phyloP scores from a whole-genome alignment of 169 alveolate species.

The Cryptosporidium baileyi region DNA sequence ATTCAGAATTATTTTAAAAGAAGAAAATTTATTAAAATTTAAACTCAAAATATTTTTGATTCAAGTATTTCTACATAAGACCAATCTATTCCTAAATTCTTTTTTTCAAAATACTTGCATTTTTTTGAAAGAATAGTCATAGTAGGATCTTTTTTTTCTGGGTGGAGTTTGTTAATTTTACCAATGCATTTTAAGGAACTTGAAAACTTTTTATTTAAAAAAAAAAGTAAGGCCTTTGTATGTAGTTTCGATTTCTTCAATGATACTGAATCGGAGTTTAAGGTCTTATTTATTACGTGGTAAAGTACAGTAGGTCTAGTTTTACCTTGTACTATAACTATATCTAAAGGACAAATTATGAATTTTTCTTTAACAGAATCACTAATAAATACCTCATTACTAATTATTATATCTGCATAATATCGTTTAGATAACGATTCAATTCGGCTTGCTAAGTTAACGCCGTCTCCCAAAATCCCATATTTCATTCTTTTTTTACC shows the following conservation, averaged over 20 bases:
- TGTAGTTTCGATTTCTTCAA: slow-evolving; percentile 30
- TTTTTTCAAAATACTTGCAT: slow-evolving; percentile 11
- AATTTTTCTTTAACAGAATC: background rate
- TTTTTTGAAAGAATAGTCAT: background rate
- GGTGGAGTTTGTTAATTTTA: slow-evolving; percentile 3
- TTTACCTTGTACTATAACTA: slow-evolving; percentile 49
- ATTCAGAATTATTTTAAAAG: background rate
- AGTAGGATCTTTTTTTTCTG: background rate
- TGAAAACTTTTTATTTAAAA: slow-evolving; percentile 12
- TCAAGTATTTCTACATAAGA: slow-evolving; percentile 28
- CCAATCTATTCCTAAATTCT: slow-evolving; percentile 11
- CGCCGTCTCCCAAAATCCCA: slow-evolving; percentile 71
- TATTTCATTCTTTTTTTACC: slow-evolving; percentile 66
- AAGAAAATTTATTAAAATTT: background rate
- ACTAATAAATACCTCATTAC: slow-evolving; percentile 16
- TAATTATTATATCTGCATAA: slow-evolving; percentile 33
- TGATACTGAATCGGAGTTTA: background rate
- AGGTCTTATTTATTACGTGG: slow-evolving; percentile 13
- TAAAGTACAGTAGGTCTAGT: slow-evolving; percentile 52
- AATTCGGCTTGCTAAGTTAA: slow-evolving; percentile 69
- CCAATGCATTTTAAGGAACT: background rate
- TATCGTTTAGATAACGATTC: slow-evolving; percentile 59
- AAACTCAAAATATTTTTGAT: background rate
- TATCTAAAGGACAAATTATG: slow-evolving; percentile 53
- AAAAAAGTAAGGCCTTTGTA: slow-evolving; percentile 34